phyloP scores from a whole-genome alignment of 495 filamentous ascomycete genomes.

The Penicillium daleae region DNA sequence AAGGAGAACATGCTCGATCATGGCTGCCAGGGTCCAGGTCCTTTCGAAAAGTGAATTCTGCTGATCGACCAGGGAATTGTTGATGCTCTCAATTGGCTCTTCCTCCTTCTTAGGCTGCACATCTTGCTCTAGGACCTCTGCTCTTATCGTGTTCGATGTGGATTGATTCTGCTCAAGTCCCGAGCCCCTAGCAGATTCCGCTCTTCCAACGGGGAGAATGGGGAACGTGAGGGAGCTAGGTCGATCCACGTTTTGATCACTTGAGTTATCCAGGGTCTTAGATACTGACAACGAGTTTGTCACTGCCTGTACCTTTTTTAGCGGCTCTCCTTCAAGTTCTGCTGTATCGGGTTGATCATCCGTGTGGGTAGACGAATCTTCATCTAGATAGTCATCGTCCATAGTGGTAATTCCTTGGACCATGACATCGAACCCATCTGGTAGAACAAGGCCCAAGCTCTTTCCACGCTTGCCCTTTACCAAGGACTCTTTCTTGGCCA shows the following conservation, averaged over 20 bases:
- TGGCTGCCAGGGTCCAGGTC: background rate
- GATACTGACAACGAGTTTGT: background rate
- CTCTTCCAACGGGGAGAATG: background rate
- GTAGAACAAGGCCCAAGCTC: slow-evolving; percentile 9
- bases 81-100: background rate
- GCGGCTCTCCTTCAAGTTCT: background rate
- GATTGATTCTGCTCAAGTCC: background rate
- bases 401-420: background rate
- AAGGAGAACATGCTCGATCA: slow-evolving; percentile 2
- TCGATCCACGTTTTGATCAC: background rate
- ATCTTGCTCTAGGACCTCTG: background rate
- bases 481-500: slow-evolving; percentile 14
- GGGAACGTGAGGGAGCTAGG: background rate
- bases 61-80: background rate
- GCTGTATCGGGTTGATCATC: background rate
- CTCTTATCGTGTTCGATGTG: background rate
- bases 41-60: background rate
- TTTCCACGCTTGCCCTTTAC: slow-evolving; percentile 23
- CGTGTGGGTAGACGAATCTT: background rate
- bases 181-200: background rate
- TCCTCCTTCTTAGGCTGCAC: background rate
- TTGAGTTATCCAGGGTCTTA: background rate
- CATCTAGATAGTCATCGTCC: background rate
- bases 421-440: slow-evolving; percentile 11
- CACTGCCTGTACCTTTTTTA: background rate